phyloP scores from a whole-genome alignment of 2,329 filamentous ascomycete species.

The Pseudofabraea citricarpa region DNA sequence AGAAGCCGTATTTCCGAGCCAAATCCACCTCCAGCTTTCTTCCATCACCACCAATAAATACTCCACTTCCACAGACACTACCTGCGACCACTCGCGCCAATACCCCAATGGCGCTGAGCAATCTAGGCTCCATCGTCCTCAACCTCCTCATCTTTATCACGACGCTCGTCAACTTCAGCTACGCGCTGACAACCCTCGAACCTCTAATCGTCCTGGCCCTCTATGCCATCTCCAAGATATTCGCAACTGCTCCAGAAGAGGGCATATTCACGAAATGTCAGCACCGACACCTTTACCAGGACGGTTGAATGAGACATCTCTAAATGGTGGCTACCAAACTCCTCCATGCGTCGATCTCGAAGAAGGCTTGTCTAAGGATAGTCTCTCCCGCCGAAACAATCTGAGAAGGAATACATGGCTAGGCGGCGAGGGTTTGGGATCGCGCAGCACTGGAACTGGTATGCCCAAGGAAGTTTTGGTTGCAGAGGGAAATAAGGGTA shows the following conservation, averaged over 20 bases:
- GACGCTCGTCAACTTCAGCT: slow-evolving; percentile 47
- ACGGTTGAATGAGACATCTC: slow-evolving; percentile 13
- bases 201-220: slow-evolving; percentile 40
- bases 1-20: background rate
- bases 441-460: too few relatives aligned
- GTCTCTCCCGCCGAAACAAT: too few relatives aligned
- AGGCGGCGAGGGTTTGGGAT: too few relatives aligned
- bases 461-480: too few relatives aligned
- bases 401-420: too few relatives aligned
- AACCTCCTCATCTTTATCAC: slow-evolving; percentile 49
- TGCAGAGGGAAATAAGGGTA: too few relatives aligned
- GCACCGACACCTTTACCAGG: slow-evolving; percentile 22
- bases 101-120: slow-evolving; percentile 42
- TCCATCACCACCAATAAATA: background rate
- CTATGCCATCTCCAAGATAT: slow-evolving; percentile 44
- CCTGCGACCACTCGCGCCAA: slow-evolving; percentile 1
- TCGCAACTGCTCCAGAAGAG: slow-evolving; percentile 42
- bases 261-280: slow-evolving; percentile 32
- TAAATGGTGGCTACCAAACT: slow-evolving; percentile 32
- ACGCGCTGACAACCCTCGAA: slow-evolving; percentile 44
- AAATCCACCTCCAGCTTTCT: background rate
- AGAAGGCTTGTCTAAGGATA: too few relatives aligned
- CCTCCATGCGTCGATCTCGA: slow-evolving; percentile 18
- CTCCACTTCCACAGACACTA: background rate
- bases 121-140: slow-evolving; percentile 46